Base-by-base conservation (phyloP, 78 protist genomes). In the Dictyostelium capitatum region DNA sequence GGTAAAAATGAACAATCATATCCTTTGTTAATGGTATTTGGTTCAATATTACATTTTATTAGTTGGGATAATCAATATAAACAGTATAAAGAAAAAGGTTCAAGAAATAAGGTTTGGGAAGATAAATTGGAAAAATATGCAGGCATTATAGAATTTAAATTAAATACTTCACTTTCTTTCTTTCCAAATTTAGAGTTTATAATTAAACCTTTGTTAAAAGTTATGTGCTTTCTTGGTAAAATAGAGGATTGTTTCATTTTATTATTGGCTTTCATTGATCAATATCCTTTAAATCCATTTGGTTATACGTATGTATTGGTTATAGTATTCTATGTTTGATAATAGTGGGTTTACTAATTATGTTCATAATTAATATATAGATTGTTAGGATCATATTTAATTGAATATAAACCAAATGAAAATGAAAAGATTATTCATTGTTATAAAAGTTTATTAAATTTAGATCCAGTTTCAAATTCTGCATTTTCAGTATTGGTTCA, bases 361-460 rank as follows among this genome's bases (percentile, higher is more conserved):
- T 11, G 3, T 6, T 23, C n/a, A 23, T 9, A 25, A 0, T 75
- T 54, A 28, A 5, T 11, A 14, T 75, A 1, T 54, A 79, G 83
- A 4, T 79, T 79, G 56, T 37, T 79, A 37, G 83, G 83, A 30
- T 79, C 83, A 79, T 79, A 50, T 79, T 47, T 79, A 79, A 79
- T 79, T 51, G 73, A 79, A 79, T 7, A 79, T 56, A 54, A 37
- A 79, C 48, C 83, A 79, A 11, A 37, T 15, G 59, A 54, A 11
- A 37, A 0, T 30, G 43, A 51, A 54, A 20, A 28, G n/a, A 54
- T 79, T 17, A 54, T 79, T 19, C 54, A 28, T 14, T 79, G 83
- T 56, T 79, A 79, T 79, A 79, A 50, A 54, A 64, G 43, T 23
- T 47, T 79, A n/a, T 30, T 79, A 23, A 28, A 4, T 25, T 54